Conservation (phyloP, 2,329 filamentous ascomycete species). For the Ceratocystiopsis brevicomis region DNA sequence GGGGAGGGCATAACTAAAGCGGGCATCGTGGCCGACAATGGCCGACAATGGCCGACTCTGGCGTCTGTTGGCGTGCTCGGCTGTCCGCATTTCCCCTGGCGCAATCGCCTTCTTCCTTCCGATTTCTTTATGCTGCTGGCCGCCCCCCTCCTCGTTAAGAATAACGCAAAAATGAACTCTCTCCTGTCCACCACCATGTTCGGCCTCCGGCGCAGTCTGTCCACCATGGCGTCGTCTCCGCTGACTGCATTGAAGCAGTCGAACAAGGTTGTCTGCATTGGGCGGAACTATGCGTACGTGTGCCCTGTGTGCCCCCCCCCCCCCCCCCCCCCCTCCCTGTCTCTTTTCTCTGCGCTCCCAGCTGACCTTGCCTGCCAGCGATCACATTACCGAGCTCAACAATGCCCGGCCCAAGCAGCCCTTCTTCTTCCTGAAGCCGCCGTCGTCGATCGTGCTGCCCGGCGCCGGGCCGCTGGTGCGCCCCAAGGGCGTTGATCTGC, state of each 20-base stretch:
- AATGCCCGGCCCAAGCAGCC: conserved; percentile 78
- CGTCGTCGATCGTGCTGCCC: conserved; percentile 67
- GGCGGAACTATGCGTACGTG: conserved; percentile 78
- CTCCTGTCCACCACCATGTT: conserved; percentile 5
- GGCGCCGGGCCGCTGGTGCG: conserved; percentile 61
- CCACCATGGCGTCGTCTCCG: conserved; percentile 18
- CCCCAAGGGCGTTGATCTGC: conserved; percentile 66
- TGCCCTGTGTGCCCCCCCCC: no score
- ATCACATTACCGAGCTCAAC: conserved; percentile 85
- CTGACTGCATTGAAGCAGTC: conserved; percentile 24
- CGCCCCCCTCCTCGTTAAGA: no score
- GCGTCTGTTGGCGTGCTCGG: no score
- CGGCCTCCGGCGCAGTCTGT: conserved; percentile 14
- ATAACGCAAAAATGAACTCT: not conserved
- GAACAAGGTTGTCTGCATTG: conserved; percentile 65
- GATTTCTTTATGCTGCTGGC: no score
- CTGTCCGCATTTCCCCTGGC: no score
- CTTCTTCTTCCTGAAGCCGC: conserved; percentile 97
- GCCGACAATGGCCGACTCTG: no score
- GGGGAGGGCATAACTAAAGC: no score
- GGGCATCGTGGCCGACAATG: no score
- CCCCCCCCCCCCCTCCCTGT: not conserved
- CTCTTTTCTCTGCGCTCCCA: not conserved
- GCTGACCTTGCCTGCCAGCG: conserved; percentile 29
- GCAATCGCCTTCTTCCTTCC: no score